Conservation (phyloP, 345 rosid genomes). For the Atalantia buxifolia region DNA sequence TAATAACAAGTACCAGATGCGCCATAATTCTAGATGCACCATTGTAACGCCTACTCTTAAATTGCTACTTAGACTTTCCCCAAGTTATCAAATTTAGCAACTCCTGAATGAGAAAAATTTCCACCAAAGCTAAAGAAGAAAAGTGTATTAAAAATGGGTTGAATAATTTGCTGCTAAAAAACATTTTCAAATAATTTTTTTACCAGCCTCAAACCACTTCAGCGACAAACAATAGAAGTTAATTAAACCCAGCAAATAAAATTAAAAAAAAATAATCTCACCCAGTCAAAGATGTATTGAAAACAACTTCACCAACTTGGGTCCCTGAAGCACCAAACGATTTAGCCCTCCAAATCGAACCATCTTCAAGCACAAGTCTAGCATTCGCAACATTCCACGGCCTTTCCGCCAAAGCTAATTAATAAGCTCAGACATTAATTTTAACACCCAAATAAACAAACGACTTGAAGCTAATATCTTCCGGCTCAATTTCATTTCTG, state of each 20-base stretch:
- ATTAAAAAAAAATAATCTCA: slow-evolving; percentile 15
- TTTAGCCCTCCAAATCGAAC: slow-evolving; percentile 93
- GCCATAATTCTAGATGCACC: neutral
- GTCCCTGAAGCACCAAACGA: slow-evolving; percentile 95
- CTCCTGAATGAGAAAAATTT: neutral
- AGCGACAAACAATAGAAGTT: neutral
- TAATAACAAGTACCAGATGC: neutral
- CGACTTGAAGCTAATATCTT: too few relatives aligned
- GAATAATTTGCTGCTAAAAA: neutral
- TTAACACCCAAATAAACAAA: neutral
- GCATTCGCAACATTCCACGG: slow-evolving; percentile 87
- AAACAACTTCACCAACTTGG: slow-evolving; percentile 92
- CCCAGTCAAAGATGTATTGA: slow-evolving; percentile 97
- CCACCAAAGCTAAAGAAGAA: neutral
- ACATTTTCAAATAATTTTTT: neutral
- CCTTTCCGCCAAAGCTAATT: slow-evolving; percentile 53
- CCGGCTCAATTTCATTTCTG: neutral
- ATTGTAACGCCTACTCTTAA: neutral
- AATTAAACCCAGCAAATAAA: neutral
- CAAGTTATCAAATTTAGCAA: neutral
- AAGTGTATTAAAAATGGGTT: neutral
- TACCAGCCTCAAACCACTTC: neutral
- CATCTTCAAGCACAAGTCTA: slow-evolving; percentile 89
- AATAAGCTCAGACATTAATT: neutral
- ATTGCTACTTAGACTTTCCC: neutral